Evolutionary conservation across 768 basidiomycete species (phyloP).

Genomic region (Serendipita indica): DNA sequence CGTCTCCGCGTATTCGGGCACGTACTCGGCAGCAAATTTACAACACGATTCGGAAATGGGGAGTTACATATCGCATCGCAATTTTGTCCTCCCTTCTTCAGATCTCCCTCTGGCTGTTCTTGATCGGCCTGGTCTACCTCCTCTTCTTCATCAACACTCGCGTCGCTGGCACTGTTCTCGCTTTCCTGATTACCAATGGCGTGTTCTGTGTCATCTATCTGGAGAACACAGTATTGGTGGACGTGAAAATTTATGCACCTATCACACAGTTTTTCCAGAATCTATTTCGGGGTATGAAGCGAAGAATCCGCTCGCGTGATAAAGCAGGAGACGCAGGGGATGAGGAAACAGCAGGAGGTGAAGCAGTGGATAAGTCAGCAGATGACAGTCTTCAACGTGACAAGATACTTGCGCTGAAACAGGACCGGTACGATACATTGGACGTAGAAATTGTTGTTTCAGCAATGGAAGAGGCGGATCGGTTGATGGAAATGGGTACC

Average conservation of each 20-base stretch:
- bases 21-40: constrained; percentile 16
- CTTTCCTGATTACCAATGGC: neutral
- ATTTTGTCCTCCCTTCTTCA: constrained; percentile 17
- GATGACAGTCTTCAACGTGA: neutral
- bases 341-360: neutral
- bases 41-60: constrained; percentile 17
- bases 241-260: neutral
- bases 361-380: neutral
- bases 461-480: neutral
- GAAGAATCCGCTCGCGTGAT: neutral
- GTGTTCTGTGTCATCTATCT: neutral
- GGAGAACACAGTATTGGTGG: neutral
- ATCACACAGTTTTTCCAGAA: neutral
- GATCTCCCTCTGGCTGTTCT: constrained; percentile 15
- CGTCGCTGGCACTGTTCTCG: constrained; percentile 11
- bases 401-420: neutral
- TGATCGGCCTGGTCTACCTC: constrained; percentile 15
- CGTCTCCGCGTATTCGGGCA: neutral
- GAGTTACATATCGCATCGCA: constrained; percentile 17
- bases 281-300: neutral
- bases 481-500: neutral
- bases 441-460: neutral
- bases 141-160: constrained; percentile 12
- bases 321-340: too few relatives aligned
- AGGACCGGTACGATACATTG: neutral